A percentile compares a stretch with the other conserved stretches of the same genome.
Evolutionary conservation across 129 eudicot genomes (phyloP).

Genomic region (Tagetes patula): DNA sequence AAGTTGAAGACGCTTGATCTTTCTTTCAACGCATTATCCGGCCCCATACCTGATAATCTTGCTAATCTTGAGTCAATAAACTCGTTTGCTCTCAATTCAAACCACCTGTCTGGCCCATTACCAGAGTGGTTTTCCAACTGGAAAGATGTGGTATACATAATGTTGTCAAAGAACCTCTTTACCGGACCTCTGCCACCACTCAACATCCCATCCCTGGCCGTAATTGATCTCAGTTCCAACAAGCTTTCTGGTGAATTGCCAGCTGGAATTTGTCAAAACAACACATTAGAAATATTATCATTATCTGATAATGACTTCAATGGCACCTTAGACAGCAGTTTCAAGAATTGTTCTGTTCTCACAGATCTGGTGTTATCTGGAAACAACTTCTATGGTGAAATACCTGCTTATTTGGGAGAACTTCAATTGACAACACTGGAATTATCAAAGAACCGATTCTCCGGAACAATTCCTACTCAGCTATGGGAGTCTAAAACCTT

Average conservation of each 20-base stretch:
- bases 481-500: conserved; percentile 81
- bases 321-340: conserved; percentile 58
- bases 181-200: conserved; percentile 62
- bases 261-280: conserved; percentile 49
- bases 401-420: conserved; percentile 71
- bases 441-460: conserved; percentile 60
- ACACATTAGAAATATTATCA: conserved; percentile 32
- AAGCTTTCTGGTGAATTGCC: conserved; percentile 68
- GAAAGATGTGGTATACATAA: conserved; percentile 51
- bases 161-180: conserved; percentile 54
- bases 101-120: conserved; percentile 56
- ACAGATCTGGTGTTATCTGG: conserved; percentile 70
- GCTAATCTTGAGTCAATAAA: conserved; percentile 54
- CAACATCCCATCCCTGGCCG: conserved; percentile 48
- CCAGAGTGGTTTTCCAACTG: conserved; percentile 82
- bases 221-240: conserved; percentile 58
- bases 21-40: conserved; percentile 66
- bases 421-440: conserved; percentile 70
- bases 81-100: conserved; percentile 58
- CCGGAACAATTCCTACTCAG: conserved; percentile 60
- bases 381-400: conserved; percentile 62
- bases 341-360: conserved; percentile 54
- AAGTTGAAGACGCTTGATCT: conserved; percentile 55
- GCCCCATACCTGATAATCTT: conserved; percentile 64
- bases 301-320: conserved; percentile 65